These are phyloP conservation scores for Cicer arietinum DNA, from an alignment of 306 rosid species.

Conservation along the genomic window DNA sequence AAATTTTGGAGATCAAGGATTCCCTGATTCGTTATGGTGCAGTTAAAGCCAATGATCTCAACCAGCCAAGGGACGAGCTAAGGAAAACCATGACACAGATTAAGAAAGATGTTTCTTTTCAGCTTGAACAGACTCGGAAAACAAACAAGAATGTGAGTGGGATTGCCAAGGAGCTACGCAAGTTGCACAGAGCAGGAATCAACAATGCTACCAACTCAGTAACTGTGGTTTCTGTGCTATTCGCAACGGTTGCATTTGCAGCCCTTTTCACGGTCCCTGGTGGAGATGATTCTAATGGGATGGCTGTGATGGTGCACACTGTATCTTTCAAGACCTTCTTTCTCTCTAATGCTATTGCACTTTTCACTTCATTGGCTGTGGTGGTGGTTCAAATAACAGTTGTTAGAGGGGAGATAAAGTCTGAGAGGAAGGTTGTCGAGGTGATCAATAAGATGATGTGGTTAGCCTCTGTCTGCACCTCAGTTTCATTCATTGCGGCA, in stretches of 20 bases:
- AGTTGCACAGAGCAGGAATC: conserved; percentile 77
- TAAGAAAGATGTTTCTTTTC: conserved; percentile 72
- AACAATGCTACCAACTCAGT: conserved; percentile 87
- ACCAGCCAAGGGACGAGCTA: conserved; percentile 86
- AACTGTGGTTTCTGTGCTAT: conserved; percentile 83
- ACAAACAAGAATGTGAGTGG: conserved; percentile 75
- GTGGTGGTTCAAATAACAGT: conserved; percentile 89
- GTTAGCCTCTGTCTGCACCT: conserved; percentile 80
- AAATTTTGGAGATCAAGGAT: conserved; percentile 62
- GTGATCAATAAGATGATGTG: conserved; percentile 95
- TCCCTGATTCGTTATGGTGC: conserved; percentile 65
- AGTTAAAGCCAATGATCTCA: conserved; percentile 72
- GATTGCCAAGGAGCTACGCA: conserved; percentile 75
- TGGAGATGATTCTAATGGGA: conserved; percentile 61
- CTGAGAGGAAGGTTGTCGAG: conserved; percentile 76
- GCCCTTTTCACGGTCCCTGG: conserved; percentile 91
- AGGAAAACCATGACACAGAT: conserved; percentile 77
- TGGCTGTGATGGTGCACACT: conserved; percentile 56
- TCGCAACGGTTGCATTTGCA: conserved; percentile 86
- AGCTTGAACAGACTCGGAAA: conserved; percentile 87
- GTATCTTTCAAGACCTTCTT: conserved; percentile 71
- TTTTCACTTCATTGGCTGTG: conserved; percentile 80
- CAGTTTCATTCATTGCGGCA: conserved; percentile 73
- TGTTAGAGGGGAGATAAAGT: conserved; percentile 78
- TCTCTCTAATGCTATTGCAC: conserved; percentile 72